A percentile compares a stretch with the other conserved stretches of the same genome.
phyloP scores from a whole-genome alignment of 139 green algal genomes.

The Chlamydomonas sphaeroides region DNA sequence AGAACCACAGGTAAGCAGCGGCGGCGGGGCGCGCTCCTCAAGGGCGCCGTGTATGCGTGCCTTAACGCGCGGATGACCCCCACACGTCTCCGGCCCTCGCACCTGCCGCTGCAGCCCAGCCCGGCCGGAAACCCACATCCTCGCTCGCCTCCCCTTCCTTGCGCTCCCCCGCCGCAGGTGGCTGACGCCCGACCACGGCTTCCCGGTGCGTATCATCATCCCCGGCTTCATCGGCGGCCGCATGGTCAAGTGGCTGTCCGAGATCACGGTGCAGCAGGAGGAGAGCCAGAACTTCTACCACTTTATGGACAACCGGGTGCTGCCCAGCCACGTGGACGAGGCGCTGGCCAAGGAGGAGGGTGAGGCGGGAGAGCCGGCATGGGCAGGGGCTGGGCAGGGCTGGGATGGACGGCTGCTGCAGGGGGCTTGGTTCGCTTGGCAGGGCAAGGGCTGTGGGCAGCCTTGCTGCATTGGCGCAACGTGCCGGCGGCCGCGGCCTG shows the following conservation, averaged over 20 bases:
- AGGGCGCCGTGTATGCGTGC: no score
- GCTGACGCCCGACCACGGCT: conserved; percentile 65
- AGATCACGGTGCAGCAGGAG: conserved; percentile 79
- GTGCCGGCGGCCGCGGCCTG: no score
- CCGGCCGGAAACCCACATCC: no score
- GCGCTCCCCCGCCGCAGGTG: conserved; percentile 14
- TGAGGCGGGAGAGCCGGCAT: conserved; percentile 56
- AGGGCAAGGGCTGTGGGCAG: no score
- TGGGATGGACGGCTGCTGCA: no score
- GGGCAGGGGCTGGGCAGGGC: no score
- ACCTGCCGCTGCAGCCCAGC: no score
- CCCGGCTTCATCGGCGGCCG: conserved; percentile 89
- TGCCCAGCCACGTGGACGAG: conserved; percentile 93
- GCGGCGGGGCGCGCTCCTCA: neutral
- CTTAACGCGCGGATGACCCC: no score
- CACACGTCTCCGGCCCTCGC: no score
- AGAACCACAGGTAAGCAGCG: conserved; percentile 61
- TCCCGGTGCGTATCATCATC: conserved; percentile 83
- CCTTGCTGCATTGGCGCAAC: no score
- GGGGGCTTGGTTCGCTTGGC: no score
- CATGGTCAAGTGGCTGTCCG: conserved; percentile 90
- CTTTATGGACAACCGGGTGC: conserved; percentile 97
- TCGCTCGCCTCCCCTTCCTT: neutral
- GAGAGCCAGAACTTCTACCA: conserved; percentile 97
- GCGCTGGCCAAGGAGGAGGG: conserved; percentile 85